phyloP scores from a whole-genome alignment of 1,284 basidiomycete genomes.

The Cyathus olla region DNA sequence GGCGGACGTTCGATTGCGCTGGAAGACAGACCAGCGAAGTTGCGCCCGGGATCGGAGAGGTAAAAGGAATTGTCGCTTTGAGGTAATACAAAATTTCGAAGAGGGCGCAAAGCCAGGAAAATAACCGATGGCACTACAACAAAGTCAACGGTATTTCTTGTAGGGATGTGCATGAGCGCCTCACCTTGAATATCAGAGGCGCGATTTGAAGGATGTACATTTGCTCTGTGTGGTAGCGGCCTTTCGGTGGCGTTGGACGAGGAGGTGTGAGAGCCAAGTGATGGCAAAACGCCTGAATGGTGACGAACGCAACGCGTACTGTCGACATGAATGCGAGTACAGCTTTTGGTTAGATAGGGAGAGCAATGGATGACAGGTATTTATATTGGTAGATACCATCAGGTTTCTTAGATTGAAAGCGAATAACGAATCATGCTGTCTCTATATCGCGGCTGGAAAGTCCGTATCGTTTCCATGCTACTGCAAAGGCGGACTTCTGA shows the following conservation, averaged over 20 bases:
- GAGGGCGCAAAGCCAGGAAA: conserved; percentile 60
- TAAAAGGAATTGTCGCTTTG: conserved; percentile 38
- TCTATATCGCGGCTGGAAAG: neutral
- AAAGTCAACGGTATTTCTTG: neutral
- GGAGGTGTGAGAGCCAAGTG: conserved; percentile 69
- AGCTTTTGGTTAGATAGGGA: too few species aligned
- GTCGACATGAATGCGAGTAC: conserved; percentile 62
- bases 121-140: conserved; percentile 58
- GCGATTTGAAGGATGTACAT: conserved; percentile 66
- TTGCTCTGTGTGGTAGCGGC: conserved; percentile 66
- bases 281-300: conserved; percentile 61
- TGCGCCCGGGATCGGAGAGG: conserved; percentile 30
- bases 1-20: conserved; percentile 32
- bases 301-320: conserved; percentile 56
- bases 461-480: too few species aligned
- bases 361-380: too few species aligned
- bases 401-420: neutral
- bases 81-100: conserved; percentile 63
- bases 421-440: neutral
- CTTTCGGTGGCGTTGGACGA: conserved; percentile 63
- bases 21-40: neutral
- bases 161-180: neutral
- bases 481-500: neutral
- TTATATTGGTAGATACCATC: conserved; percentile 1
- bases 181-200: conserved; percentile 66